Evolutionary conservation across 1,284 basidiomycete genomes (phyloP), one percentile per base, ranked within the genome.

Genomic region (Trichosporon inkin): DNA sequence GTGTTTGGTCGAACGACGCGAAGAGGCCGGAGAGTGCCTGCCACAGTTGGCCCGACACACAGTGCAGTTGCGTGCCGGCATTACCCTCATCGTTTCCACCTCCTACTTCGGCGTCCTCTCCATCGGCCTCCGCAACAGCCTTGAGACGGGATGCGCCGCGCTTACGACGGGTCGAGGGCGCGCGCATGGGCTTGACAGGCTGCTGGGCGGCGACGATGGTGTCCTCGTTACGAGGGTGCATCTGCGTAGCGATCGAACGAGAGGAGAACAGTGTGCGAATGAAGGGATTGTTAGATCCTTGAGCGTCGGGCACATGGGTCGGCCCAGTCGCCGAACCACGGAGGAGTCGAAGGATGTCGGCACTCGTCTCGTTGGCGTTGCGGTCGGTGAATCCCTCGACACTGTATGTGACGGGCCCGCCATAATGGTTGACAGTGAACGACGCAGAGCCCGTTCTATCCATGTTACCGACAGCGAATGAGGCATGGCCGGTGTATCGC

Each of bases 141-240:
- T 84, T 80, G 3, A 77, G 71, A 14, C 61, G 60, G 22, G 65
- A 55, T 32, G 17, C 22, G 77, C 85, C 83, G 49, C 83, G 84
- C 76, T 91, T 92, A 54, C 90, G 83, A 32, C 89, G 82, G 0
- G 87, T 93, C 0, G 92, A 96, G 0, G 92, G 95, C 0, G 90
- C 86, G 13, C 93, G 86, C 86, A 95, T 91, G 0, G 92, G 94
- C 73, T 91, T 92, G 64, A 95, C 86, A 8, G 88, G 86, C 75
- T 97, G 92, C 73, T 94, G 92, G 0, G 92, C 92, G 1, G 90
- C 85, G 28, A 98, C 91, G 63, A 97, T 93, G 0, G 93, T 96
- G 56, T 94, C 90, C 68, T 97, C 90, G 70, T 92, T 89, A 61
- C 88, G 83, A 0, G 94, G 92, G 73, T 97, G 93, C 0, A 87